A percentile compares a stretch with the other conserved stretches of the same genome.
Evolutionary conservation across 2,329 filamentous ascomycete genomes (phyloP).

Genomic region (Trichophyton benhamiae): DNA sequence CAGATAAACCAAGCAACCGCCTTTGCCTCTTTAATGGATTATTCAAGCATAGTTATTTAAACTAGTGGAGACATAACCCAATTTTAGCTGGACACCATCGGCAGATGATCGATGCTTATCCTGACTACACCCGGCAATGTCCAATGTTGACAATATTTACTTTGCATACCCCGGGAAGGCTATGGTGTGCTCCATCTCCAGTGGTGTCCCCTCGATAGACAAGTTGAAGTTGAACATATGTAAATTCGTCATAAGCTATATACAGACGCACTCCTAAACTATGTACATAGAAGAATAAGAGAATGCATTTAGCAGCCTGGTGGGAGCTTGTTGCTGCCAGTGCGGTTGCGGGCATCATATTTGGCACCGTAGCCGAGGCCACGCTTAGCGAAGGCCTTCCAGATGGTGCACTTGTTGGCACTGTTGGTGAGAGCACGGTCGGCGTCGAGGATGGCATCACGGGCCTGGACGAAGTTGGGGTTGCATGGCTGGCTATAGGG

Average conservation of each 20-base stretch:
- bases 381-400: conserved; percentile 12
- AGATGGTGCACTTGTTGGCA: conserved; percentile 11
- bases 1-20: too few species aligned
- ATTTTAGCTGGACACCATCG: too few species aligned
- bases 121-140: too few species aligned
- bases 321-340: conserved; percentile 1
- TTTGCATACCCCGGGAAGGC: too few species aligned
- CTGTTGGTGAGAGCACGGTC: conserved; percentile 9
- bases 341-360: not conserved
- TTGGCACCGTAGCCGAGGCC: conserved; percentile 6
- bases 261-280: not conserved
- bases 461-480: conserved; percentile 13
- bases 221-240: not conserved
- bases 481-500: conserved; percentile 10
- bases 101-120: too few species aligned
- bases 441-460: conserved; percentile 12
- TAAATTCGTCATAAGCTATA: not conserved
- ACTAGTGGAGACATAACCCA: too few species aligned
- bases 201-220: too few species aligned
- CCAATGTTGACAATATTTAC: too few species aligned
- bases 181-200: too few species aligned
- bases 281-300: not conserved
- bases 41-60: too few species aligned
- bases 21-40: too few species aligned
- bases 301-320: not conserved